Conservation (phyloP, 192 early-diverging fungal species). For the Gonapodya prolifera region DNA sequence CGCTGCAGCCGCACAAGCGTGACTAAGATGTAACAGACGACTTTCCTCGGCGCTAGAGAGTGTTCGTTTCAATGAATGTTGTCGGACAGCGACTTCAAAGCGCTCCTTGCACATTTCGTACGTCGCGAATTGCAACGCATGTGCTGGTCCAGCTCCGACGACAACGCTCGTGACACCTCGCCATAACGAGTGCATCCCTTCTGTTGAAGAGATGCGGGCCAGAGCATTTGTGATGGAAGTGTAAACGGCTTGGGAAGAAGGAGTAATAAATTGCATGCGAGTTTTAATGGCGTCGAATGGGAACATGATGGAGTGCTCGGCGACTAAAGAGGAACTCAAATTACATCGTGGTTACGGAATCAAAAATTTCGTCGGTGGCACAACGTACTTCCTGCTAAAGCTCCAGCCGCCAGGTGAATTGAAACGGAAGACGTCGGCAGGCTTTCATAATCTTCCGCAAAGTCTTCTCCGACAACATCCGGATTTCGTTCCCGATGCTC, state of each 20-base stretch:
- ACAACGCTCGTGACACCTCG: slow-evolving; percentile 86
- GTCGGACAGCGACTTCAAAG: slow-evolving; percentile 31
- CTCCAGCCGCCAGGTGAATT: slow-evolving; percentile 80
- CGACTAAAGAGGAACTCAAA: slow-evolving; percentile 25
- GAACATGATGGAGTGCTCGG: slow-evolving; percentile 91
- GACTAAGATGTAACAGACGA: neutral
- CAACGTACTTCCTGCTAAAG: slow-evolving; percentile 66
- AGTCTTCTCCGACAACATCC: neutral
- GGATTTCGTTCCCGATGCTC: neutral
- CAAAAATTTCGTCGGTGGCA: too few species aligned
- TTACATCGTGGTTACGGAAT: neutral
- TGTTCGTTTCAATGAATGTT: neutral
- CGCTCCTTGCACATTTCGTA: slow-evolving; percentile 83
- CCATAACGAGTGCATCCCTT: slow-evolving; percentile 75
- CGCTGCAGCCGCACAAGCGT: neutral
- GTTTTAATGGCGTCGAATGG: slow-evolving; percentile 94
- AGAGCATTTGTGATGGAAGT: slow-evolving; percentile 57
- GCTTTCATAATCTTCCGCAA: slow-evolving; percentile 67
- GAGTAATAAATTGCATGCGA: slow-evolving; percentile 77
- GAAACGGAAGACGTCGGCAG: slow-evolving; percentile 73
- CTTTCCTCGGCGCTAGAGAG: neutral
- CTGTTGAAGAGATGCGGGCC: slow-evolving; percentile 54
- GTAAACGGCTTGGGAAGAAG: slow-evolving; percentile 53
- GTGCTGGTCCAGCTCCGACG: slow-evolving; percentile 85
- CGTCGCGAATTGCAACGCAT: slow-evolving; percentile 88